These are phyloP conservation scores for Tricholoma bakamatsutake DNA, from an alignment of 768 basidiomycete species.

Conservation along the genomic window DNA sequence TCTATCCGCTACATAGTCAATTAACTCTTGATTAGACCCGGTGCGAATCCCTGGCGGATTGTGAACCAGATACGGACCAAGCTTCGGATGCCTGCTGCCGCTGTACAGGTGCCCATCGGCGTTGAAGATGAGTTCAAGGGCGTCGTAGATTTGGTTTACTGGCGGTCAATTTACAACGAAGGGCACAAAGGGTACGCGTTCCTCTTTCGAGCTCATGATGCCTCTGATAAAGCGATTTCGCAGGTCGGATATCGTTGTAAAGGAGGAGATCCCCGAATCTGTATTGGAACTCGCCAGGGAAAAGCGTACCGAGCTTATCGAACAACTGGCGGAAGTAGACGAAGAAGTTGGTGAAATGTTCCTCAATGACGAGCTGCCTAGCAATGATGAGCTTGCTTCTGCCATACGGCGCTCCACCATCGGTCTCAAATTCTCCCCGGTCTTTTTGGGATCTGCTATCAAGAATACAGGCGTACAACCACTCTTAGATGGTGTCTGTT, in stretches of 20 bases:
- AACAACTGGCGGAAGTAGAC: constrained; percentile 94
- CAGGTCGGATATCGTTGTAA: constrained; percentile 75
- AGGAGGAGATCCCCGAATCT: constrained; percentile 81
- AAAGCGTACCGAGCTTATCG: constrained; percentile 89
- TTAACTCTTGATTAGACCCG: constrained; percentile 51
- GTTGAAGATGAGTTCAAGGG: constrained; percentile 81
- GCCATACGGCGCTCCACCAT: constrained; percentile 91
- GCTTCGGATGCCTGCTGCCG: constrained; percentile 87
- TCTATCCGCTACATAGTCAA: neutral
- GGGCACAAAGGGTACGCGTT: constrained; percentile 85
- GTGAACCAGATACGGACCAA: constrained; percentile 88
- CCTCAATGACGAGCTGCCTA: constrained; percentile 77
- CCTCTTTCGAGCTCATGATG: neutral
- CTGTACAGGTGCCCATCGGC: constrained; percentile 95
- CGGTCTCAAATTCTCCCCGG: constrained; percentile 87
- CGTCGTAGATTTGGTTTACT: constrained; percentile 89
- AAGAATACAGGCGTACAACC: constrained; percentile 97
- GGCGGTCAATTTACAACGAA: constrained; percentile 93
- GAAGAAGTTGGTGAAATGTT: constrained; percentile 91
- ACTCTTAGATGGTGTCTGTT: constrained; percentile 89
- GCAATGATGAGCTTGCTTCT: constrained; percentile 62
- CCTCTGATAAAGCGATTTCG: neutral
- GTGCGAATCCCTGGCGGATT: constrained; percentile 96
- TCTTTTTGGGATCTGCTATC: constrained; percentile 94
- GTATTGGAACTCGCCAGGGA: constrained; percentile 68